phyloP scores from a whole-genome alignment of 2,329 filamentous ascomycete species.

The Paraphoma chrysanthemicola region DNA sequence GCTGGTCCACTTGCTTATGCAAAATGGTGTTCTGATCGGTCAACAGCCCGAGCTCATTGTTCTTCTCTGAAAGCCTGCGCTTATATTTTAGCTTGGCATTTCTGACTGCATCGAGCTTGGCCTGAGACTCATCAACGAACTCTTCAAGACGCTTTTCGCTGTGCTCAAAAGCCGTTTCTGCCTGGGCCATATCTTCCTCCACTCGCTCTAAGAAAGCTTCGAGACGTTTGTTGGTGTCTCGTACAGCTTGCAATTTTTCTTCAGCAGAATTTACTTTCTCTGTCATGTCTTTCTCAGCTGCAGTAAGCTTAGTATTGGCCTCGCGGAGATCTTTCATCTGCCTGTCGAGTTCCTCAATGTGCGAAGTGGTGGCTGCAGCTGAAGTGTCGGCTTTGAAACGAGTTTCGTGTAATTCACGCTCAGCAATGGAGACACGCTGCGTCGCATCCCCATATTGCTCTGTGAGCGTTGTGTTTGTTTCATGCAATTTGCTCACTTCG shows the following conservation, averaged over 20 bases:
- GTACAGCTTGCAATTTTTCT: conserved; percentile 36
- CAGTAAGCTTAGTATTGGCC: conserved; percentile 32
- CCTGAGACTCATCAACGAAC: conserved; percentile 37
- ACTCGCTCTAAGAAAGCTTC: conserved; percentile 42
- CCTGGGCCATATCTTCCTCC: conserved; percentile 37
- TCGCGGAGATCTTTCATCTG: conserved; percentile 35
- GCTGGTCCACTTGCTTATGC: conserved; percentile 32
- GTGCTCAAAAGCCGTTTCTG: conserved; percentile 39
- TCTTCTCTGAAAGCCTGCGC: conserved; percentile 31
- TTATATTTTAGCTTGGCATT: conserved; percentile 40
- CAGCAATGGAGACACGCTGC: conserved; percentile 15
- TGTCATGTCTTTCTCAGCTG: conserved; percentile 38
- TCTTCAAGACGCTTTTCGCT: conserved; percentile 36
- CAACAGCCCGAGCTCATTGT: conserved; percentile 38
- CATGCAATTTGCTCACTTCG: conserved; percentile 20
- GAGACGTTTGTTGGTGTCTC: conserved; percentile 37
- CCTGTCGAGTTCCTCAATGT: conserved; percentile 32
- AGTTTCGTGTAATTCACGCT: conserved; percentile 25
- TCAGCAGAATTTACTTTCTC: conserved; percentile 39
- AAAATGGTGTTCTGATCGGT: conserved; percentile 37
- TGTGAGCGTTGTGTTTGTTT: conserved; percentile 14
- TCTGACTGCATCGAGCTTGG: conserved; percentile 35
- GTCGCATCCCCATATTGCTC: conserved; percentile 10
- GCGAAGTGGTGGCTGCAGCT: conserved; percentile 21
- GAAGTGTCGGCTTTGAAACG: conserved; percentile 33